Percentiles rank a stretch among this genome's conserved stretches.
Evolutionary conservation across 371 early-diverging fungal genomes (phyloP).

Genomic region (Apophysomyces ossiformis): DNA sequence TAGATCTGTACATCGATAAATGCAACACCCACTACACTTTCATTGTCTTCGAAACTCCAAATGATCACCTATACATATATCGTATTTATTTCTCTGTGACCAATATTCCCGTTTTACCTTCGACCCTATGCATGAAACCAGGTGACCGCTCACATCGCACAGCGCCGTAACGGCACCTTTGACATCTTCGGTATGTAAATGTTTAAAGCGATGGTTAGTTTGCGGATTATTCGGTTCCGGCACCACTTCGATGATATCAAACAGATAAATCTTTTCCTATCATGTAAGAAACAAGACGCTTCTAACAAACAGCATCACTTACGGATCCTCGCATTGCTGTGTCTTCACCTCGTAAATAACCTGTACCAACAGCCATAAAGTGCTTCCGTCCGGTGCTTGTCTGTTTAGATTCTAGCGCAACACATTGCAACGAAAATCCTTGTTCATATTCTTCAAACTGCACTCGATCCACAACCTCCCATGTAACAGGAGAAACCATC

Average conservation of each 20-base stretch:
- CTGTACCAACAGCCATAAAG: constrained; percentile 93
- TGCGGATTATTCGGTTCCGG: constrained; percentile 96
- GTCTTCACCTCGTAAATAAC: constrained; percentile 92
- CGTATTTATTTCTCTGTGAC: background rate
- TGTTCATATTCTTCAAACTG: constrained; percentile 88
- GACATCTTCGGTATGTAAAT: constrained; percentile 84
- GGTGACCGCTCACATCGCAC: constrained; percentile 85
- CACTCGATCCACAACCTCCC: constrained; percentile 90
- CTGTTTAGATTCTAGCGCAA: constrained; percentile 88
- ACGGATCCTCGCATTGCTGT: constrained; percentile 88
- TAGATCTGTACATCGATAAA: constrained; percentile 96
- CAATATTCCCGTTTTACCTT: constrained; percentile 61
- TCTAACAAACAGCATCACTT: constrained; percentile 22
- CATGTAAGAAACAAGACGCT: background rate
- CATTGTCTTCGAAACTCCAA: constrained; percentile 89
- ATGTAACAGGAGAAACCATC: constrained; percentile 92
- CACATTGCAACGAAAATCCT: constrained; percentile 76
- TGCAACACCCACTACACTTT: constrained; percentile 91
- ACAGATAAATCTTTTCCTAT: constrained; percentile 71
- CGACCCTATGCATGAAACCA: constrained; percentile 90
- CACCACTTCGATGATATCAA: constrained; percentile 97
- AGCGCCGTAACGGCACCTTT: constrained; percentile 96
- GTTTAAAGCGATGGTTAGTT: constrained; percentile 93
- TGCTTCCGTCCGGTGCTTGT: constrained; percentile 85
- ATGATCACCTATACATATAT: constrained; percentile 71